Base-by-base conservation (phyloP, 2,329 filamentous ascomycete genomes). In the Emmonsiellopsis sp. region DNA sequence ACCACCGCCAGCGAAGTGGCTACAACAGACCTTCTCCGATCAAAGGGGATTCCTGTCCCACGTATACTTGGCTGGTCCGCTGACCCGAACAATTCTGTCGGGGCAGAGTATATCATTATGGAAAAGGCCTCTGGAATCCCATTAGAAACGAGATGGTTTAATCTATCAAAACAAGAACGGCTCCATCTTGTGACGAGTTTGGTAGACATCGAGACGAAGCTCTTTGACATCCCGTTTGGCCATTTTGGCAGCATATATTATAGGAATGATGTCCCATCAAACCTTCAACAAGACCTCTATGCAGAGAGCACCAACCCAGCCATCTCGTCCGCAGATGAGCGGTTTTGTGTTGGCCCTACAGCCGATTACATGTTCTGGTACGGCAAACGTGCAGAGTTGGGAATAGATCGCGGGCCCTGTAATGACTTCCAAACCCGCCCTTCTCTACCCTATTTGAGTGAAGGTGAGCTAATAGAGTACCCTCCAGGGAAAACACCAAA, bases 81-180 rank as follows among this genome's bases (percentile, higher is more conserved):
- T 11, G 55, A 56, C 31, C 31, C 42, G 3, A 52, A 61, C 11
- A 65, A 64, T 42, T n/a, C 57, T 10, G 59, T 62, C 40, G 61
- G 63, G n/a, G 54, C 56, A 0, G 64, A 66, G 40, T 64, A 65
- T 50, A 64, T 65, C 7, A 55, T 65, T 9, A 56, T 65, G 62
- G 54, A 59, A 43, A 48, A 61, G 53, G 52, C 60, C 9, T 15
- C 55, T 34, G 63, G 63, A 9, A 54, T 59, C 20, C 50, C 53
- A 13, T 32, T 57, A 5, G 57, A 62, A 6, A 57, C 50, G 34
- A 42, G 47, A 35, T 66, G 62, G 62, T 59, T 59, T 41, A 31
- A 57, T 42, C 55, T 55, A n/a, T 60, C 45, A 16, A 60, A 61
- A 32, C 38, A 57, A 16, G 51, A 62, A 45, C 54, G 57, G 43